Evolutionary conservation across 257 asterid species (phyloP).

Genomic region (Nicotiana obtusifolia): DNA sequence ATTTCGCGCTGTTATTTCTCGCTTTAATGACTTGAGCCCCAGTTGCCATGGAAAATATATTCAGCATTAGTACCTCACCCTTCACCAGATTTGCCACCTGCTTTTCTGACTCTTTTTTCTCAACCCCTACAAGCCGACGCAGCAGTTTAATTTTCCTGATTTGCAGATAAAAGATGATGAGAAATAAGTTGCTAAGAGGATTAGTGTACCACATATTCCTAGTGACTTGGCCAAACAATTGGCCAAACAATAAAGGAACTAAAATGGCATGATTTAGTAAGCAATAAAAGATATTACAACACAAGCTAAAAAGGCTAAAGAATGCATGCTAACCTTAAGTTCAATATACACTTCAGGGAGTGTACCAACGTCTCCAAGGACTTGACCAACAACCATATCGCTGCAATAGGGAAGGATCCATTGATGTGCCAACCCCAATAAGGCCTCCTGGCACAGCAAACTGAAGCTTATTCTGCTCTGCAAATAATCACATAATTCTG

Average conservation of each 20-base stretch:
- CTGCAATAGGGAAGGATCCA: constrained; percentile 97
- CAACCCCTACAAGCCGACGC: constrained; percentile 75
- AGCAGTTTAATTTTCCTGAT: constrained; percentile 77
- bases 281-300: background rate
- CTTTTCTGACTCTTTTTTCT: constrained; percentile 81
- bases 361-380: constrained; percentile 92
- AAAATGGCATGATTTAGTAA: background rate
- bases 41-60: constrained; percentile 93
- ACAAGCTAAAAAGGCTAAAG: background rate
- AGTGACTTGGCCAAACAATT: background rate
- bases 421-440: constrained; percentile 94
- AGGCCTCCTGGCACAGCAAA: constrained; percentile 98
- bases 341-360: constrained; percentile 82
- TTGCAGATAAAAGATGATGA: background rate
- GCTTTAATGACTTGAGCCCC: constrained; percentile 83
- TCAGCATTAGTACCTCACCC: constrained; percentile 87
- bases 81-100: constrained; percentile 77
- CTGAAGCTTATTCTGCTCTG: constrained; percentile 86
- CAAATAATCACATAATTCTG: constrained; percentile 71
- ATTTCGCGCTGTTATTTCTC: constrained; percentile 64
- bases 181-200: background rate
- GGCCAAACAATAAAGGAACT: background rate
- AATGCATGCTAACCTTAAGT: constrained; percentile 52
- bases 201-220: background rate
- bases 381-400: constrained; percentile 96